Evolutionary conservation across 1,139 yeast genomes (phyloP), one percentile per base, ranked within the genome.

Genomic region (Sugiyamaella castrensis): DNA sequence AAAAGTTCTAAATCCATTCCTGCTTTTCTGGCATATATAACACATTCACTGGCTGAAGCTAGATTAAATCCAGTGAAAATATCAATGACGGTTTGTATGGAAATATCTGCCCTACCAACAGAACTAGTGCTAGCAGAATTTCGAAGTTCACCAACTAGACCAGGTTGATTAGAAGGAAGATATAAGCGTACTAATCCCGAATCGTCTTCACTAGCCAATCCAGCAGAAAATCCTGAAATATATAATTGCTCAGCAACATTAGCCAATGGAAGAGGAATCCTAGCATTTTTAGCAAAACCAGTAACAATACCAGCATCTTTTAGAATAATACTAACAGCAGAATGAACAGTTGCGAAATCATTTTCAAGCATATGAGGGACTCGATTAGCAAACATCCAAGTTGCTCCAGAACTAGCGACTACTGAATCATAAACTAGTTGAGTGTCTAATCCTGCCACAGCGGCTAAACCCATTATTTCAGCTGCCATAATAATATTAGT

Each of bases 311-410:
- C 35, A 3, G 48, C 46, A 31, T 48, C 52, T 42, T 48, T 48
- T 40, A 48, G 29, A 19, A 48, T 48, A 40, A 48, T 48, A n/a
- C 42, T 34, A 13, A 48, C 29, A 13, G 52, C 52, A 26, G 52
- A 48, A 31, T 48, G 52, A 16, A 48, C 52, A 19, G 48, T 48
- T 6, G 43, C 48, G 39, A 45, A 48, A 32, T 44, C 52, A 33
- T 45, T 48, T 12, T 30, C 30, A 35, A 48, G 47, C 52, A 48
- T 48, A 27, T 48, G 52, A 27, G 52, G 52, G 5, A 48, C 52
- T 33, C 52, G 38, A 37, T 48, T 48, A 19, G 46, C 52, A 48
- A 48, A 48, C 52, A 48, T 48, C 52, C 52, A 48, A 31, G 39
- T 48, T n/a, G 48, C 37, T 11, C 49, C 52, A 33, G 46, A 10